Evolutionary conservation across 2,329 filamentous ascomycete genomes (phyloP), one percentile per base, ranked within the genome.

Genomic region (Ascochyta clinopodiicola): DNA sequence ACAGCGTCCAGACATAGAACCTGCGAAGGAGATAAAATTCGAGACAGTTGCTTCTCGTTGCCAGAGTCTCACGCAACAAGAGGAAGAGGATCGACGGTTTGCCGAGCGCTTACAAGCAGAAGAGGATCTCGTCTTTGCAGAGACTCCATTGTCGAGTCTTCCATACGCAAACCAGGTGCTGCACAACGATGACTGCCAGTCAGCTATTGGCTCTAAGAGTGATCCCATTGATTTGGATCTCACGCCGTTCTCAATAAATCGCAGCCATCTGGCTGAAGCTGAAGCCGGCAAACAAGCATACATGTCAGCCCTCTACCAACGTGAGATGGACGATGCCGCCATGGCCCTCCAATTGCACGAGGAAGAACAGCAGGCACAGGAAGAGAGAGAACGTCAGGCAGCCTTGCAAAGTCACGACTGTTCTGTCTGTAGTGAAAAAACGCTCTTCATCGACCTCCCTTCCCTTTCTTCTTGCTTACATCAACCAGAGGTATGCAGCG

Each of bases 391-490:
- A 3, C 42, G 35, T 34, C 25, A 29, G 17, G 10, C 25, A 12
- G 38, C 35, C n/a, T 21, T 38, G n/a, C 34, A 22, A 9, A 56
- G 21, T 7, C 55, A 56, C 19, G 57, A 66, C 9, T 72, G 70
- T 38, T 60, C 47, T 12, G 66, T 71, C 37, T 71, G 68, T 37
- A 57, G 59, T 21, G 61, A 67, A 2, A 38, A 27, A 2, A 36
- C 42, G n/a, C 51, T 47, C 9, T 54, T 64, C 27, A n/a, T 37
- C 7, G 59, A 61, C 2, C 51, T 70, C 13, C 69, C 70, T n/a
- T 60, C 61, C 9, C 59, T 71, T 4, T 38, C 55, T 4, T 42
- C 54, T 1, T 80, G 78, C 51, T 53, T 56, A 3, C 78, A 80
- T 52, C 39, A 53, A 6, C 60, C 69, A 6, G 51, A 72, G 6